Conservation (phyloP, 495 filamentous ascomycete species). For the Annulohypoxylon maeteangense region DNA sequence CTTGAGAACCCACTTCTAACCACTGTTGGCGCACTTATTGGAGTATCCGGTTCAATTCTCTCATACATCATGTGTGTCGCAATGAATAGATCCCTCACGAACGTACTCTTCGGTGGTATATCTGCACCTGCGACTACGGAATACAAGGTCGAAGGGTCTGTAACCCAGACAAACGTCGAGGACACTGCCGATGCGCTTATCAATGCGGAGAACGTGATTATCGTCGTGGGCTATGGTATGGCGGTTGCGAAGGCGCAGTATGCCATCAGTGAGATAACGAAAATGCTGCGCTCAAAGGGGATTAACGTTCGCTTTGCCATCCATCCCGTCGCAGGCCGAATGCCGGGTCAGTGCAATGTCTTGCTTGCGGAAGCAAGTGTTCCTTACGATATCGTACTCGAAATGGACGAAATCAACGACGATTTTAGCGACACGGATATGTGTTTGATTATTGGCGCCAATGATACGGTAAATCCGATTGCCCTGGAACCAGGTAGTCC, state of each 20-base stretch:
- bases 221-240: conserved; percentile 88
- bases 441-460: conserved; percentile 86
- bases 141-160: conserved; percentile 76
- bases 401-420: conserved; percentile 93
- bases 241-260: conserved; percentile 89
- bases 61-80: conserved; percentile 85
- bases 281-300: conserved; percentile 73
- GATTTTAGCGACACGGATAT: conserved; percentile 84
- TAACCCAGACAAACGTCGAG: conserved; percentile 77
- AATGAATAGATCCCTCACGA: conserved; percentile 83
- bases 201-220: conserved; percentile 80
- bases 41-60: conserved; percentile 82
- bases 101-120: conserved; percentile 84
- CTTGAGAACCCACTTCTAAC: conserved; percentile 83
- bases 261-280: conserved; percentile 79
- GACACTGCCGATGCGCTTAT: conserved; percentile 76
- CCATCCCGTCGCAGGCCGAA: conserved; percentile 83
- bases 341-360: conserved; percentile 90
- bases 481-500: conserved; percentile 79
- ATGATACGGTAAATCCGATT: conserved; percentile 88
- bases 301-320: conserved; percentile 87
- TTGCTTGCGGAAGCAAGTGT: conserved; percentile 83
- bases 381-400: conserved; percentile 84
- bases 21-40: conserved; percentile 81
- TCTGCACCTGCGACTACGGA: conserved; percentile 67